These are phyloP conservation scores for Pythium pyrilobum DNA, from an alignment of 352 stramenopile genomes.

Conservation along the genomic window DNA sequence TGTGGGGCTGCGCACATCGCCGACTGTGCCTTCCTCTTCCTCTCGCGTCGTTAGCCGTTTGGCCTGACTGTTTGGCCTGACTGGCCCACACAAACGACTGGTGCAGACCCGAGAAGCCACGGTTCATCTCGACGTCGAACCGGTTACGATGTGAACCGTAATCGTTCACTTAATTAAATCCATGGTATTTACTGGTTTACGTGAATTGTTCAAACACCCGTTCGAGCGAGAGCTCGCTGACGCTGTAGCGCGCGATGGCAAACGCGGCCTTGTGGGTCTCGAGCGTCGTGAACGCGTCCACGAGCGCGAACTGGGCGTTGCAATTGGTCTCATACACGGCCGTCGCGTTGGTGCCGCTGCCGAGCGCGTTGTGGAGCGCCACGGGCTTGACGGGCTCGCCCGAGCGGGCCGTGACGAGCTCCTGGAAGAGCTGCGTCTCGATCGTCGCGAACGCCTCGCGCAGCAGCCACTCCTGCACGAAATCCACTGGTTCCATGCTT, in stretches of 20 bases:
- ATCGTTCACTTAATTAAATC: conserved; percentile 13
- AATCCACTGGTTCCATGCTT: conserved; percentile 43
- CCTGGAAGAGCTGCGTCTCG: conserved; percentile 46
- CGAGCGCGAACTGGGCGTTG: conserved; percentile 58
- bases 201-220: conserved; percentile 93
- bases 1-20: conserved; percentile 6
- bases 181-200: conserved; percentile 14
- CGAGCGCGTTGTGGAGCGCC: conserved; percentile 37
- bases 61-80: background rate
- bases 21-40: background rate
- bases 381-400: conserved; percentile 41
- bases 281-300: conserved; percentile 71
- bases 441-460: conserved; percentile 58
- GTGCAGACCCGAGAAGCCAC: conserved; percentile 5
- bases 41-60: background rate
- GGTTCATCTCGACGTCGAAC: conserved; percentile 5
- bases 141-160: background rate
- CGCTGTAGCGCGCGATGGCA: conserved; percentile 84
- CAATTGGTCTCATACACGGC: conserved; percentile 67
- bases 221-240: conserved; percentile 91
- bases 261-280: conserved; percentile 72
- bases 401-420: conserved; percentile 36
- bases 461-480: conserved; percentile 75
- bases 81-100: conserved; percentile 19
- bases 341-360: conserved; percentile 50